Conservation (phyloP, 2,329 filamentous ascomycete genomes). For the Beauveria bassiana region DNA sequence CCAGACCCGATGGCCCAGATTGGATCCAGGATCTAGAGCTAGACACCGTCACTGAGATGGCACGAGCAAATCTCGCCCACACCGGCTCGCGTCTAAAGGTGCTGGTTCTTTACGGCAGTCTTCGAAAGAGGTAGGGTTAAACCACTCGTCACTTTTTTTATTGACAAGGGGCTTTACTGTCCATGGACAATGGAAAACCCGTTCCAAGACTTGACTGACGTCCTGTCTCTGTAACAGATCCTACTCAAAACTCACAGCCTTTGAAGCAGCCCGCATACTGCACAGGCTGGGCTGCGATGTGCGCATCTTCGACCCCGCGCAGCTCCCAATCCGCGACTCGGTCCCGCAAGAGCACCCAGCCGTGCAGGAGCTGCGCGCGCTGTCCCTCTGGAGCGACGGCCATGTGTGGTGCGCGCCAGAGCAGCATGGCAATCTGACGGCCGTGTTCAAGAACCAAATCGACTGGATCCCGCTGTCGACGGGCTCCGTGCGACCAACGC, state of each 20-base stretch:
- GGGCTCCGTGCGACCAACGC: constrained; percentile 56
- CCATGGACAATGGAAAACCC: too few species aligned
- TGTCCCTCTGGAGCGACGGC: constrained; percentile 58
- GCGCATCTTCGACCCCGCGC: constrained; percentile 50
- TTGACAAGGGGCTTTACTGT: not conserved
- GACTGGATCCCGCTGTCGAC: constrained; percentile 60
- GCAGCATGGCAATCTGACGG: constrained; percentile 59
- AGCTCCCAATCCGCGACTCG: constrained; percentile 57
- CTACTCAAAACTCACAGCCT: constrained; percentile 53
- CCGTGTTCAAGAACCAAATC: constrained; percentile 62
- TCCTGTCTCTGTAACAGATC: constrained; percentile 29
- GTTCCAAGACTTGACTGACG: not conserved
- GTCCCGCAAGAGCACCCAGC: constrained; percentile 48
- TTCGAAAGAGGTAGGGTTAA: constrained; percentile 32
- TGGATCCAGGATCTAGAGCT: not conserved
- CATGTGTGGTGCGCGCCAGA: constrained; percentile 60
- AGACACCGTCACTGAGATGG: not conserved
- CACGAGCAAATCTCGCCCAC: not conserved
- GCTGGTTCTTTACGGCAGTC: constrained; percentile 53
- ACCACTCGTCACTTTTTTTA: not conserved
- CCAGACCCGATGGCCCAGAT: not conserved
- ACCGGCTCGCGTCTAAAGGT: not conserved
- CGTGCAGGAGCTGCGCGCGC: constrained; percentile 53
- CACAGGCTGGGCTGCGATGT: constrained; percentile 60
- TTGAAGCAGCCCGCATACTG: constrained; percentile 52